Percentiles rank a stretch among this genome's conserved stretches.
These are phyloP conservation scores for Cutaneotrichosporon mucoides DNA, from an alignment of 1,284 basidiomycete genomes.

Conservation along the genomic window DNA sequence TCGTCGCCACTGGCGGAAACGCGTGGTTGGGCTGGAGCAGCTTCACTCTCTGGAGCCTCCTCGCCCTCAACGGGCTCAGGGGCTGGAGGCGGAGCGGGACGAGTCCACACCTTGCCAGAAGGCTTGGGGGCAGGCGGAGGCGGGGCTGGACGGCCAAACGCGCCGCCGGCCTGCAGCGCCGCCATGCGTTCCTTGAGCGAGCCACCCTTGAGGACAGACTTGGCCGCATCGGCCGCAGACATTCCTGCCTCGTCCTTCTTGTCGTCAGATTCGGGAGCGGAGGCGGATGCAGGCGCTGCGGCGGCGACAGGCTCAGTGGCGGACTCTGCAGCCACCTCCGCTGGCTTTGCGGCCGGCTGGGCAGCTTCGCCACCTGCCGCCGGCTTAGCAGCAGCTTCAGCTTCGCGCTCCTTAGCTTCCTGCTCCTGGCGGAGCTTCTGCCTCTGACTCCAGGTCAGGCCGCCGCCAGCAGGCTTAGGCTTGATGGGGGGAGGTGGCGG, in stretches of 20 bases:
- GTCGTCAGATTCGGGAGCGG: slow-evolving; percentile 6
- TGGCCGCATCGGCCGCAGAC: slow-evolving; percentile 78
- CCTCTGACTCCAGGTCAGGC: slow-evolving; percentile 52
- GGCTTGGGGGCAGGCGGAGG: slow-evolving; percentile 63
- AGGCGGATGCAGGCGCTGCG: slow-evolving; percentile 15
- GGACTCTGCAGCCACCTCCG: too few species aligned
- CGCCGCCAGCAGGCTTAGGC: slow-evolving; percentile 59
- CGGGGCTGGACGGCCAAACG: slow-evolving; percentile 57
- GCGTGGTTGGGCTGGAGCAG: too few species aligned
- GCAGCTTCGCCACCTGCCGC: slow-evolving; percentile 5
- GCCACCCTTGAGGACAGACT: slow-evolving; percentile 62
- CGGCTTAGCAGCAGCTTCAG: slow-evolving; percentile 5
- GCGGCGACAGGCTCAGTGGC: background rate
- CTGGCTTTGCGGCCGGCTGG: background rate
- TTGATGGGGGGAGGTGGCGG: slow-evolving; percentile 55
- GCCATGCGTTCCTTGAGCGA: slow-evolving; percentile 90
- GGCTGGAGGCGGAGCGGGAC: slow-evolving; percentile 49
- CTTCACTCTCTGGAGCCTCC: slow-evolving; percentile 4
- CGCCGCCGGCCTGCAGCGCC: slow-evolving; percentile 69
- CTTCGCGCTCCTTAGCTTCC: slow-evolving; percentile 42
- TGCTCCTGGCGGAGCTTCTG: slow-evolving; percentile 48
- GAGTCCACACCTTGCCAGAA: slow-evolving; percentile 65
- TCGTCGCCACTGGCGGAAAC: too few species aligned
- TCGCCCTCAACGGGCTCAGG: slow-evolving; percentile 48
- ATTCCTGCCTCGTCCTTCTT: slow-evolving; percentile 50